A percentile compares a stretch with the other conserved stretches of the same genome.
These are phyloP conservation scores for Saccharomycopsis crataegensis DNA, from an alignment of 1,139 yeast genomes.

Conservation along the genomic window DNA sequence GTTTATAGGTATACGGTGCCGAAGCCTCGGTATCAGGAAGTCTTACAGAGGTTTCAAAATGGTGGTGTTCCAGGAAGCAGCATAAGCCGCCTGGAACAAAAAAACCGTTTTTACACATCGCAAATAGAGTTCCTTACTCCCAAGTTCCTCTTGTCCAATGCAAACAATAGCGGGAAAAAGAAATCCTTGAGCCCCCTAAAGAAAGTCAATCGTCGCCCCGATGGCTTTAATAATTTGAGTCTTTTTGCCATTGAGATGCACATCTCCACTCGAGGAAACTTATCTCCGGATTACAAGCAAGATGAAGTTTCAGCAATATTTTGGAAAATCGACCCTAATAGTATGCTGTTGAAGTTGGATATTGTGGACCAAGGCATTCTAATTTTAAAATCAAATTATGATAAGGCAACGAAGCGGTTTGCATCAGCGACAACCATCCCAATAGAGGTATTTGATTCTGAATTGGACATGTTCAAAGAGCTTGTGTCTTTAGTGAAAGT, in stretches of 20 bases:
- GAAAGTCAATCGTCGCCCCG: conserved; percentile 33
- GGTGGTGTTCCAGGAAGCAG: conserved; percentile 13
- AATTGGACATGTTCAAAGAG: conserved; percentile 47
- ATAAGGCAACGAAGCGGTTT: background rate
- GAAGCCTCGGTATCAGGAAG: conserved; percentile 35
- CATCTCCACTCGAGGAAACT: conserved; percentile 41
- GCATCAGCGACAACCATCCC: conserved; percentile 19
- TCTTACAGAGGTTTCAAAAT: conserved; percentile 1
- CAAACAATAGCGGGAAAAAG: background rate
- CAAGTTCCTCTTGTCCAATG: conserved; percentile 20
- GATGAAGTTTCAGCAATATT: conserved; percentile 56
- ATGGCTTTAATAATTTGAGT: conserved; percentile 42
- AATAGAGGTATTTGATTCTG: conserved; percentile 38
- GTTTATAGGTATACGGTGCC: conserved; percentile 32
- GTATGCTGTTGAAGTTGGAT: conserved; percentile 29
- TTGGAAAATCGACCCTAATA: conserved; percentile 52
- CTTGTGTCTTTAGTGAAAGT: conserved; percentile 49
- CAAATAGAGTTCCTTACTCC: conserved; percentile 45
- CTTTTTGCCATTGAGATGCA: conserved; percentile 62
- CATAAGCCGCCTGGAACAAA: background rate
- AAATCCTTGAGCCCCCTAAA: background rate
- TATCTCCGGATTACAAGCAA: conserved; percentile 51
- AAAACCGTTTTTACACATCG: conserved; percentile 29
- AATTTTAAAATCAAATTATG: conserved; percentile 17
- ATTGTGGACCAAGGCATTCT: conserved; percentile 32